Percentiles rank a stretch among this genome's conserved stretches.
phyloP scores from a whole-genome alignment of 106 monocot genomes.

The Gastrodia elata region DNA sequence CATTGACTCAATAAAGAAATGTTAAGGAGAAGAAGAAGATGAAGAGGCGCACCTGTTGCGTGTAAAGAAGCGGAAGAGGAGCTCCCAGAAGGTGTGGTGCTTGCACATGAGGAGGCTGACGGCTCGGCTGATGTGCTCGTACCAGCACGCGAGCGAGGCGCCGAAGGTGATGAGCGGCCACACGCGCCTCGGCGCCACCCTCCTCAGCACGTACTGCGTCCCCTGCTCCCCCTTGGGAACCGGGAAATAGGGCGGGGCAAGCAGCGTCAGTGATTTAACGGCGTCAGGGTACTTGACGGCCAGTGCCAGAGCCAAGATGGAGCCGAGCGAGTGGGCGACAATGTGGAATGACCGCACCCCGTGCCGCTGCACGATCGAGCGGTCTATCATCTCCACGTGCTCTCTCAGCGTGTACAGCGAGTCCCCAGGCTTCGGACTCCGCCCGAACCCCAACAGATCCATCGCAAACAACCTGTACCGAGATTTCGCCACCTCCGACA shows the following conservation, averaged over 20 bases:
- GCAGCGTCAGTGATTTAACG: conserved; percentile 19
- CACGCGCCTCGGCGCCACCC: conserved; percentile 19
- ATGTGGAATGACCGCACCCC: conserved; percentile 37
- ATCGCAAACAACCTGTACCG: conserved; percentile 62
- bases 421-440: conserved; percentile 83
- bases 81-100: conserved; percentile 20
- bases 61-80: conserved; percentile 20
- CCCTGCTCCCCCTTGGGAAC: conserved; percentile 17
- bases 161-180: conserved; percentile 17
- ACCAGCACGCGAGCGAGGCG: conserved; percentile 23
- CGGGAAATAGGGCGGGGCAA: conserved; percentile 21
- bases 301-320: conserved; percentile 17
- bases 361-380: conserved; percentile 44
- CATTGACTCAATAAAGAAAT: too few species aligned
- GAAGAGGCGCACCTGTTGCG: conserved; percentile 46
- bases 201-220: conserved; percentile 18
- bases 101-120: conserved; percentile 20
- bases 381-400: conserved; percentile 87
- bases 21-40: conserved; percentile 77
- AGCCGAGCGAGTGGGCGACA: conserved; percentile 19
- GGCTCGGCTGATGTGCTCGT: conserved; percentile 22
- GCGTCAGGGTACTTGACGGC: conserved; percentile 19
- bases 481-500: conserved; percentile 29
- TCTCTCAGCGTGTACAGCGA: conserved; percentile 80
- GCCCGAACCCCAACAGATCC: conserved; percentile 81